phyloP scores from a whole-genome alignment of 2,329 filamentous ascomycete species.

The Orbilia brochopaga region DNA sequence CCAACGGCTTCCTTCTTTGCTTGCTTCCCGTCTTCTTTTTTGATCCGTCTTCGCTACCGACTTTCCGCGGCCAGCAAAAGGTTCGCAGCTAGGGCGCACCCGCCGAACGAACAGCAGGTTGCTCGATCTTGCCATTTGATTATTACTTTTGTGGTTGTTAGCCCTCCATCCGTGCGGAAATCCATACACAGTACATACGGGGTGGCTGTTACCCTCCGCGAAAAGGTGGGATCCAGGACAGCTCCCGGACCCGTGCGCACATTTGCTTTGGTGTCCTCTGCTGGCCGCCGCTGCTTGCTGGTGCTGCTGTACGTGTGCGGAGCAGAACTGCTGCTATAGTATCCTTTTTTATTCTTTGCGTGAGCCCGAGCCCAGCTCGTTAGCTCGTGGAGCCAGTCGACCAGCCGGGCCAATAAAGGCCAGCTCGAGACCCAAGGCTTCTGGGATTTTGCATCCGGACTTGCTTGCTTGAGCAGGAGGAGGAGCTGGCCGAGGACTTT shows the following conservation, averaged over 20 bases:
- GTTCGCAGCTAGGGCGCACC: slow-evolving; percentile 31
- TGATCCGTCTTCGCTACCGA: slow-evolving; percentile 25
- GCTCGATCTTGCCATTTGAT: slow-evolving; percentile 15
- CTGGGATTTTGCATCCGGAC: background rate
- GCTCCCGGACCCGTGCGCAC: slow-evolving; percentile 47
- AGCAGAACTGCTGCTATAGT: slow-evolving; percentile 1
- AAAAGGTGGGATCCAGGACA: slow-evolving; percentile 47
- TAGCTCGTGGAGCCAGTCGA: slow-evolving; percentile 17
- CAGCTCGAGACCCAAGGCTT: slow-evolving; percentile 6
- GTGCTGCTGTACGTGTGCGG: slow-evolving; percentile 4
- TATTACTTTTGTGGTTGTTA: slow-evolving; percentile 9
- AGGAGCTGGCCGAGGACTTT: background rate
- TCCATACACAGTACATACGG: slow-evolving; percentile 13
- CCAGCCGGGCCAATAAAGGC: slow-evolving; percentile 12
- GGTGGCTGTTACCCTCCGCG: slow-evolving; percentile 48
- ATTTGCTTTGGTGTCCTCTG: slow-evolving; percentile 47
- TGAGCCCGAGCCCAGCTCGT: slow-evolving; percentile 32
- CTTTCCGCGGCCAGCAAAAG: slow-evolving; percentile 40
- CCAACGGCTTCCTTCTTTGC: background rate
- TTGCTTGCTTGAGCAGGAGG: background rate
- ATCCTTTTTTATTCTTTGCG: slow-evolving; percentile 29
- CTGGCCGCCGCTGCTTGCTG: background rate
- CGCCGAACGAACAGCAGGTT: slow-evolving; percentile 8
- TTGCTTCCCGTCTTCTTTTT: slow-evolving; percentile 10
- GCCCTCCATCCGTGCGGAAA: slow-evolving; percentile 5